A percentile compares a stretch with the other conserved stretches of the same genome.
phyloP scores from a whole-genome alignment of 2,329 filamentous ascomycete species.

The Penicillium glabrum region DNA sequence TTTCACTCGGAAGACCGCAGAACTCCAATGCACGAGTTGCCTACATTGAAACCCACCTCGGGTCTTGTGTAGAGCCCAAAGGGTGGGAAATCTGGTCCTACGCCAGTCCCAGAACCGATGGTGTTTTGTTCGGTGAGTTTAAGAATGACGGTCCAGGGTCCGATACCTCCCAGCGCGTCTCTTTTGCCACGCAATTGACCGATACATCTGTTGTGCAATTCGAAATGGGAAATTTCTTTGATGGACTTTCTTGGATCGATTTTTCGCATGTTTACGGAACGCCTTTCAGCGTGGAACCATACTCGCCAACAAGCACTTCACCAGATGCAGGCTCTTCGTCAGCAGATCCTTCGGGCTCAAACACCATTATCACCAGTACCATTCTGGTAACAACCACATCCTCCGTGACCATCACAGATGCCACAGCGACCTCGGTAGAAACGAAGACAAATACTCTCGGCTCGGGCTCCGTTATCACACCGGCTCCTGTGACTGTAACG shows the following conservation, averaged over 20 bases:
- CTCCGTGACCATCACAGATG: neutral
- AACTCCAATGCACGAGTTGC: slow-evolving; percentile 16
- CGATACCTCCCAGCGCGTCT: slow-evolving; percentile 29
- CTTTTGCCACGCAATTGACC: slow-evolving; percentile 39
- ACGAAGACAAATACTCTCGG: neutral
- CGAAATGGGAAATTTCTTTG: slow-evolving; percentile 43
- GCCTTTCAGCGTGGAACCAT: slow-evolving; percentile 32
- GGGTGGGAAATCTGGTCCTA: slow-evolving; percentile 32
- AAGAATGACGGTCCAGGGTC: slow-evolving; percentile 39
- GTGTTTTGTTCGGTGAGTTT: slow-evolving; percentile 35
- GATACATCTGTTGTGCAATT: slow-evolving; percentile 39
- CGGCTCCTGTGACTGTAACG: neutral
- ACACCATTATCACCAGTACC: neutral
- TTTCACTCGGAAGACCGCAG: slow-evolving; percentile 14
- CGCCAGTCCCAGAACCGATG: slow-evolving; percentile 25
- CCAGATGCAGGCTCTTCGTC: neutral
- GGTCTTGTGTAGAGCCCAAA: slow-evolving; percentile 10
- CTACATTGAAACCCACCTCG: slow-evolving; percentile 13
- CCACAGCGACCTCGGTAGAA: neutral
- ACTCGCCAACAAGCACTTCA: neutral
- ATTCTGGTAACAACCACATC: neutral
- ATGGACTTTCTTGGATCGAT: slow-evolving; percentile 43
- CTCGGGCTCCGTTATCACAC: neutral
- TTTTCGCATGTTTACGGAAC: slow-evolving; percentile 38
- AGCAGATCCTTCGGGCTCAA: neutral